phyloP scores from a whole-genome alignment of 164 flowering plant species.

The Sextonia rubra region DNA sequence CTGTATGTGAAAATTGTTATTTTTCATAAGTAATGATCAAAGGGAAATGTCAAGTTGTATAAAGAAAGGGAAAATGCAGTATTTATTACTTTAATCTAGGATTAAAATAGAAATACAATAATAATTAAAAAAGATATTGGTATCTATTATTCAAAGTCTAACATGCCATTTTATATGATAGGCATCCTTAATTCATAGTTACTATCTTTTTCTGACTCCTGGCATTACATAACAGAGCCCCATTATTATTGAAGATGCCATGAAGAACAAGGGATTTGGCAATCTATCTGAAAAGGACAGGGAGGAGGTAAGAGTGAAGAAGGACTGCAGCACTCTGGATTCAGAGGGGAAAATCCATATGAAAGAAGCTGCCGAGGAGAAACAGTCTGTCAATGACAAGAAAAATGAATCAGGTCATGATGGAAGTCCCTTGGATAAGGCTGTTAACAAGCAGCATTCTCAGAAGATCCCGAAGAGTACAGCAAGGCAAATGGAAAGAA shows the following conservation, averaged over 20 bases:
- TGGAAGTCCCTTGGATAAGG: constrained; percentile 4
- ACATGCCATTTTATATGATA: neutral
- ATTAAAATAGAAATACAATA: no score
- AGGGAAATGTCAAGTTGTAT: neutral
- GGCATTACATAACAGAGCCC: neutral
- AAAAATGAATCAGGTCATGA: constrained; percentile 7
- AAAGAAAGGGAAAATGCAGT: neutral
- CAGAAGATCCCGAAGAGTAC: constrained; percentile 6
- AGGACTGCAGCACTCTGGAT: neutral
- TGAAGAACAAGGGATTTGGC: neutral
- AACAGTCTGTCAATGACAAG: neutral
- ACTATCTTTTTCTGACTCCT: neutral
- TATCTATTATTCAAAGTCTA: neutral
- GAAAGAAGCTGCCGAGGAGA: constrained; percentile 4
- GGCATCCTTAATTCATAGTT: neutral
- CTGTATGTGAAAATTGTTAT: neutral
- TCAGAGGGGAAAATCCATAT: constrained; percentile 3
- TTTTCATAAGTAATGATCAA: neutral
- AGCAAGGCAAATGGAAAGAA: constrained; percentile 8
- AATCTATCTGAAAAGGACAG: constrained; percentile 1
- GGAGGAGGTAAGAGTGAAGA: neutral
- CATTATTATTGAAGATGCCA: neutral
- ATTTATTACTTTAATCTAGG: no score
- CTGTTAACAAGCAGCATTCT: constrained; percentile 12
- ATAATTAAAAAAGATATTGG: no score